Base-by-base conservation (phyloP, 495 filamentous ascomycete genomes). In the Halenospora varia region DNA sequence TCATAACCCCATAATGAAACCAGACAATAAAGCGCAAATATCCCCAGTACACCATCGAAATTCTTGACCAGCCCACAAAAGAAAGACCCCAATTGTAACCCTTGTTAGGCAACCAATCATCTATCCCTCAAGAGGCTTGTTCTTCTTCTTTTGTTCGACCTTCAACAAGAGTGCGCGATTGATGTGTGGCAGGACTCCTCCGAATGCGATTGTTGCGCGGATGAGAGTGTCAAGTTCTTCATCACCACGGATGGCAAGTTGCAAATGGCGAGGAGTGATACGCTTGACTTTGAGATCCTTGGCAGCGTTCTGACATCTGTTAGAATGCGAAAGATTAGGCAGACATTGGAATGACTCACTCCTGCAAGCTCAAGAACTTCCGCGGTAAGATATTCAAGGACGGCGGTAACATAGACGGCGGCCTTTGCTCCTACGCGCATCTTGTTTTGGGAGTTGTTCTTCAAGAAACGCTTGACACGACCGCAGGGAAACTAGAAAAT, bases 231-330 rank as follows among this genome's bases (percentile, higher is more conserved):
- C 94, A 62, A 98, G 80, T 76, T 98, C 94, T 77, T 98, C 94
- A 72, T 98, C 94, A 68, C 94, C 94, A 65, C 94, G 92, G 73
- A 98, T 98, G 64, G 94, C 94, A 47, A 98, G 89, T 74, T 98
- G 94, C 62, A 98, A 77, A 73, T 98, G 94, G 69, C 94, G 94
- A 25, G 94, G 94, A 2, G 94, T 98, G 77, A 98, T 98, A 75
- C 94, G 94, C 88, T 97, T 98, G 77, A 97, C 94, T 75, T 98
- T 98, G 65, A 97, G 87, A 73, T 98, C 94, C 80, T 97, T 97
- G 71, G 94, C 94, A 29, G 94, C 94, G 70, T 98, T 98, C 81
- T 84, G 62, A 49, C 45, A 26, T 24, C 13, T 19, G 11, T 57
- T 50, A 64, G 46, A 26, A 52, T 25, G 17, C 22, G 19, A 22